phyloP scores from a whole-genome alignment of 1,284 basidiomycete genomes.

The Marasmius oreades region DNA sequence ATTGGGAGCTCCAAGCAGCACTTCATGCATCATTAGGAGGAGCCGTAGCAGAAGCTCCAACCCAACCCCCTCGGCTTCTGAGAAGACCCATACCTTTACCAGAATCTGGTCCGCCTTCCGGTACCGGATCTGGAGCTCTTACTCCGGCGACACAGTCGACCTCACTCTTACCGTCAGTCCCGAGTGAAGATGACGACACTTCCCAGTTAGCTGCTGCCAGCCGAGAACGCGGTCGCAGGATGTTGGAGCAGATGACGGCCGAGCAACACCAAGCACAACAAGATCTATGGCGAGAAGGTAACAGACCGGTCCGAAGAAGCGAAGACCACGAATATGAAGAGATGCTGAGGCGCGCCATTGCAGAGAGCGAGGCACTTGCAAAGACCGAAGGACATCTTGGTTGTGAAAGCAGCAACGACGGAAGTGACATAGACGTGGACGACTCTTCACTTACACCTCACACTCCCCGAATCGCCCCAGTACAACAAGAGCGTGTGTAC shows the following conservation, averaged over 20 bases:
- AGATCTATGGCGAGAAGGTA: constrained; percentile 49
- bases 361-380: constrained; percentile 58
- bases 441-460: background rate
- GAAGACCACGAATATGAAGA: constrained; percentile 55
- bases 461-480: background rate
- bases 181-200: constrained; percentile 24
- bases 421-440: constrained; percentile 10
- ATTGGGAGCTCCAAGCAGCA: constrained; percentile 82
- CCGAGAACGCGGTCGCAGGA: constrained; percentile 57
- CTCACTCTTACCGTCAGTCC: constrained; percentile 14
- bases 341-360: constrained; percentile 59
- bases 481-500: constrained; percentile 46
- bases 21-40: constrained; percentile 67
- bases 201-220: constrained; percentile 64
- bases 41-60: constrained; percentile 10
- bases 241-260: constrained; percentile 63
- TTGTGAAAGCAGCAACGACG: constrained; percentile 33
- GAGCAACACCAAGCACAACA: constrained; percentile 68
- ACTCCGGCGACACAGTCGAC: constrained; percentile 15
- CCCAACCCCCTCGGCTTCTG: constrained; percentile 21
- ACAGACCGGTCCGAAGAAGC: constrained; percentile 26
- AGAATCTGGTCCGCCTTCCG: constrained; percentile 9
- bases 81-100: constrained; percentile 10
- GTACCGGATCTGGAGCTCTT: constrained; percentile 17
- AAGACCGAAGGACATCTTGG: constrained; percentile 29